Conservation (phyloP, 2,329 filamentous ascomycete genomes). For the Verticillium longisporum region DNA sequence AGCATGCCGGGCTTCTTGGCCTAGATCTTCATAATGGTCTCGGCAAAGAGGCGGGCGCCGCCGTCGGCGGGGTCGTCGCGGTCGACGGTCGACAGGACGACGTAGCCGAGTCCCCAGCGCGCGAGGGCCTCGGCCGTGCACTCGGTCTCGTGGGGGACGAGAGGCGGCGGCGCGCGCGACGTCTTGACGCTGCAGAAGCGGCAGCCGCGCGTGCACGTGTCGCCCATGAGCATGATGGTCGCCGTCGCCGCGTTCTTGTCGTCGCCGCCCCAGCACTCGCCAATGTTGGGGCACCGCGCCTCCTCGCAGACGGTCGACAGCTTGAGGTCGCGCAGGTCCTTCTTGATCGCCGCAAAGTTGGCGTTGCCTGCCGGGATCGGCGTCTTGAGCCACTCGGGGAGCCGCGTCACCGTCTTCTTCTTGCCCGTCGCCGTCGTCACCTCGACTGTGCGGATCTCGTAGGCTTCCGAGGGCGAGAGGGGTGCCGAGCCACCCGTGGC, state of each 20-base stretch:
- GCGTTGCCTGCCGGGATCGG: constrained; percentile 74
- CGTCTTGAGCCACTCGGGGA: constrained; percentile 95
- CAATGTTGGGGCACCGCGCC: constrained; percentile 93
- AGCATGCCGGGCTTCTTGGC: constrained; percentile 69
- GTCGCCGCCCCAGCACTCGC: constrained; percentile 92
- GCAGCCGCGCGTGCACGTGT: constrained; percentile 94
- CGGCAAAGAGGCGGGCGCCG: constrained; percentile 82
- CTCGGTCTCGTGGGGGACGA: constrained; percentile 95
- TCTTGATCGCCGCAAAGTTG: constrained; percentile 93
- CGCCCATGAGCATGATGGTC: constrained; percentile 99
- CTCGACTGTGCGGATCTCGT: constrained; percentile 54
- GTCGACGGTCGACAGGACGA: constrained; percentile 90
- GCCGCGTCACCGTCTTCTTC: constrained; percentile 60
- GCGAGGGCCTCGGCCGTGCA: constrained; percentile 90
- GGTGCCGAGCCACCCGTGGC: constrained; percentile 29
- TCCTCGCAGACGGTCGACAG: constrained; percentile 97
- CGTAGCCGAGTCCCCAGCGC: constrained; percentile 91
- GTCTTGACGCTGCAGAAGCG: constrained; percentile 98
- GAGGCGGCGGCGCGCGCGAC: constrained; percentile 61
- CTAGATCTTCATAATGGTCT: constrained; percentile 93
- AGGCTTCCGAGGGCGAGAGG: constrained; percentile 46
- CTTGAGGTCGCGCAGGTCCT: constrained; percentile 80
- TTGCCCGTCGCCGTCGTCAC: constrained; percentile 53
- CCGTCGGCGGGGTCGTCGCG: constrained; percentile 88
- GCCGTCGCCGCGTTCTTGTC: constrained; percentile 87